These are phyloP conservation scores for Ogataea ganodermae DNA, from an alignment of 805 yeast genomes.

Conservation along the genomic window DNA sequence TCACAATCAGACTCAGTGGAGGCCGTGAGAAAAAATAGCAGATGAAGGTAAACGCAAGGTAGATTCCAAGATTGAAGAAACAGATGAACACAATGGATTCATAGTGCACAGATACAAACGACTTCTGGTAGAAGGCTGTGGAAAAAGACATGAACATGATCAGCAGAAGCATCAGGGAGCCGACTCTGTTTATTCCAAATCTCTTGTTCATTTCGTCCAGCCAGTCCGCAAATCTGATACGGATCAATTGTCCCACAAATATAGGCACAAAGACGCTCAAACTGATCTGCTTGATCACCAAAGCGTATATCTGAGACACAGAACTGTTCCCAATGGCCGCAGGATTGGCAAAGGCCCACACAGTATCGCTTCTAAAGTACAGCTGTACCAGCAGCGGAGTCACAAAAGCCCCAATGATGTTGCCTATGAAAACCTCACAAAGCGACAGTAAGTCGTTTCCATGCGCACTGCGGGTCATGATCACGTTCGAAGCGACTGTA, in stretches of 20 bases:
- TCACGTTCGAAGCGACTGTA: conserved; percentile 81
- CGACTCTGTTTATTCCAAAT: conserved; percentile 60
- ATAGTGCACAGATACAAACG: conserved; percentile 44
- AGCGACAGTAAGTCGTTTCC: conserved; percentile 66
- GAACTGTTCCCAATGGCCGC: no score
- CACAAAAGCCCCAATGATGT: conserved; percentile 73
- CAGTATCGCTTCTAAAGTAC: conserved; percentile 39
- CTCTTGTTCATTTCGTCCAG: conserved; percentile 53
- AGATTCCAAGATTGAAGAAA: conserved; percentile 73
- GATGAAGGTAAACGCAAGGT: conserved; percentile 64
- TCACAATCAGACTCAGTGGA: conserved; percentile 38
- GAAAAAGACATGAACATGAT: conserved; percentile 57
- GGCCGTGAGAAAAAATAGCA: conserved; percentile 61
- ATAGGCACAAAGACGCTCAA: conserved; percentile 70
- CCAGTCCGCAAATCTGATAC: conserved; percentile 60
- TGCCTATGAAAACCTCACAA: conserved; percentile 78
- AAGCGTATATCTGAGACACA: conserved; percentile 45
- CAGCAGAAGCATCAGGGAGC: conserved; percentile 53
- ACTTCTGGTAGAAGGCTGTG: conserved; percentile 74
- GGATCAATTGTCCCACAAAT: conserved; percentile 77
- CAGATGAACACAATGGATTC: conserved; percentile 67
- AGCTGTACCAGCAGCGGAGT: conserved; percentile 77
- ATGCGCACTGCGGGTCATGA: conserved; percentile 76
- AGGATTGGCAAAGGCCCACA: no score
- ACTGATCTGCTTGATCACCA: conserved; percentile 80